Evolutionary conservation across 345 rosid species (phyloP), one percentile per base, ranked within the genome.

Genomic region (Odontarrhena argentea): DNA sequence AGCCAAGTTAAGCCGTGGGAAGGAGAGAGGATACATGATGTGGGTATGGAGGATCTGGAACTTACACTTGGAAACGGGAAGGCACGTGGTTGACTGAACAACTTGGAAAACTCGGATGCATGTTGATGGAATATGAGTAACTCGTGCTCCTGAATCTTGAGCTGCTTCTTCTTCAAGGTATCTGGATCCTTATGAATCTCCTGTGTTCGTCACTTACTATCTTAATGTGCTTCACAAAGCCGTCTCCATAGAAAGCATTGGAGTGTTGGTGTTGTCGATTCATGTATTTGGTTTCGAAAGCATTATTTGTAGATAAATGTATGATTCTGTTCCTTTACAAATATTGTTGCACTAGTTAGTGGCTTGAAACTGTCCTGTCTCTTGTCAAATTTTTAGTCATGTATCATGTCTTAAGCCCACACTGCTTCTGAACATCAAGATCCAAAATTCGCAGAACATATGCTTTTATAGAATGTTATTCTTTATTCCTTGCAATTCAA

Each of bases 21-120:
- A 80, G 99, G 99, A 63, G 99, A 94, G 81, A 87, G 81, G 86
- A 94, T 94, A 67, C 97, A 88, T 58, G 99, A 94, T 55, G 92
- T 88, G 22, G 96, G 89, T 50, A 55, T 94, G 82, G 99, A 91
- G 49, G 99, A 91, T 70, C 88, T 94, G 9, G 99, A 94, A 83
- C 97, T 94, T 79, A 88, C 96, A 3, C 96, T 94, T 42, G 99
- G 96, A 60, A 83, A 73, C 13, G 79, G 83, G 44, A 94, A 94
- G 81, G 85, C 84, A 60, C 84, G 78, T 78, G 75, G 68, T 73
- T 93, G 71, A 73, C 11, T 40, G 13, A 48, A 55, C 40, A 11
- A 58, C 28, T 28, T 38, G 13, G 10, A 38, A 13, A 61, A 50
- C 49, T 28, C 35, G 0, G 24, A 57, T 57, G 8, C 73, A 24